A percentile compares a stretch with the other conserved stretches of the same genome.
Conservation (phyloP, 2,329 filamentous ascomycete species). For the Cordyceps tenuipes region DNA sequence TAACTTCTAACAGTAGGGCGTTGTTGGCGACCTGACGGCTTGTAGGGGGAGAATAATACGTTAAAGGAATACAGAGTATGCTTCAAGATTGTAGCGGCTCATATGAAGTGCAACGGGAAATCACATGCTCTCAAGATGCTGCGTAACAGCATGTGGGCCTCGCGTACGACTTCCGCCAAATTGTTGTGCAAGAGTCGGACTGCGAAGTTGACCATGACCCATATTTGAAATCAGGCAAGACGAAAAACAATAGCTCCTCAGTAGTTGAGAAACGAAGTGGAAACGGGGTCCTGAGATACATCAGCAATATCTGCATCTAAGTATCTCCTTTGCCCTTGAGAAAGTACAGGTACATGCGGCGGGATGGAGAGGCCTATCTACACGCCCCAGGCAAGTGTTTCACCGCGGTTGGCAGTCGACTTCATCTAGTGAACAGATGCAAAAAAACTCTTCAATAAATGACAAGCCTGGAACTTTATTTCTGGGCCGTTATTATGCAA, state of each 20-base stretch:
- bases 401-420: neutral
- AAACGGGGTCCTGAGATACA: neutral
- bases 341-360: neutral
- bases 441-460: neutral
- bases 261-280: neutral
- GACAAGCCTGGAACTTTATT: neutral
- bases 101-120: neutral
- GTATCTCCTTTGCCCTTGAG: neutral
- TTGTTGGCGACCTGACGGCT: no score
- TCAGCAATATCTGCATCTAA: neutral
- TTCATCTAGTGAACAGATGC: neutral
- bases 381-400: neutral
- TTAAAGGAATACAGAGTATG: neutral
- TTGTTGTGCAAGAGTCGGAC: neutral
- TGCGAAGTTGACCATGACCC: neutral
- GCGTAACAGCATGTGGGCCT: neutral
- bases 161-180: neutral
- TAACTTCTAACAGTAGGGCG: neutral
- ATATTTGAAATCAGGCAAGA: neutral
- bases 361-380: neutral
- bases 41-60: neutral
- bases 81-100: no score
- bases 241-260: neutral
- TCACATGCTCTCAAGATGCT: constrained; percentile 7
- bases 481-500: neutral